Percentiles rank a stretch among this genome's conserved stretches.
Evolutionary conservation across 192 early-diverging fungal species (phyloP).

Genomic region (Coemansia sp.): DNA sequence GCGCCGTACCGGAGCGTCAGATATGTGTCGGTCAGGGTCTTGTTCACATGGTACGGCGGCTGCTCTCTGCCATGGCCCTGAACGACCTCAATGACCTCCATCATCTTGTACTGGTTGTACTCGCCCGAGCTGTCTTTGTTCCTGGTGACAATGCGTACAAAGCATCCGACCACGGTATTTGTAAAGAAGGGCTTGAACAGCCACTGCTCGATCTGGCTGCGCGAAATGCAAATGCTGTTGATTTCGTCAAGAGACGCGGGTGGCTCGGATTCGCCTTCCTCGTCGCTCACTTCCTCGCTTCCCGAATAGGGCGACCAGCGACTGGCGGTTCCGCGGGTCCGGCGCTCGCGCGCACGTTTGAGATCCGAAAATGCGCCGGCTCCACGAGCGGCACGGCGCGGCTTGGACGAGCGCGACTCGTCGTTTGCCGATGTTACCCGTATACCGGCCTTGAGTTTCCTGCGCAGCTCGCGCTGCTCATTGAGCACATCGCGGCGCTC

Average conservation of each 20-base stretch:
- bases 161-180: constrained; percentile 63
- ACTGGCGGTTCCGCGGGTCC: constrained; percentile 19
- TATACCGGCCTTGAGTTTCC: constrained; percentile 35
- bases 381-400: not conserved
- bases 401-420: constrained; percentile 10
- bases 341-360: constrained; percentile 58
- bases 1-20: constrained; percentile 69
- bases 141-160: constrained; percentile 60
- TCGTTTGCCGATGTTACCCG: constrained; percentile 13
- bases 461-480: constrained; percentile 45
- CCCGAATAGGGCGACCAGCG: constrained; percentile 36
- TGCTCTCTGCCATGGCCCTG: constrained; percentile 58
- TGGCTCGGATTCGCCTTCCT: constrained; percentile 13
- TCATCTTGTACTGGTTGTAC: constrained; percentile 60
- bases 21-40: constrained; percentile 63
- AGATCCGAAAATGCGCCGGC: constrained; percentile 53
- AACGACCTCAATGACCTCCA: constrained; percentile 59
- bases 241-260: constrained; percentile 63
- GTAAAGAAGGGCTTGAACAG: constrained; percentile 69
- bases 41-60: constrained; percentile 61
- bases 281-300: constrained; percentile 38
- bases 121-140: constrained; percentile 56
- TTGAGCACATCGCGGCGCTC: constrained; percentile 57
- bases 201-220: constrained; percentile 72
- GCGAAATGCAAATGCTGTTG: constrained; percentile 60